phyloP scores from a whole-genome alignment of 257 asterid species.

The Osmanthus fragrans region DNA sequence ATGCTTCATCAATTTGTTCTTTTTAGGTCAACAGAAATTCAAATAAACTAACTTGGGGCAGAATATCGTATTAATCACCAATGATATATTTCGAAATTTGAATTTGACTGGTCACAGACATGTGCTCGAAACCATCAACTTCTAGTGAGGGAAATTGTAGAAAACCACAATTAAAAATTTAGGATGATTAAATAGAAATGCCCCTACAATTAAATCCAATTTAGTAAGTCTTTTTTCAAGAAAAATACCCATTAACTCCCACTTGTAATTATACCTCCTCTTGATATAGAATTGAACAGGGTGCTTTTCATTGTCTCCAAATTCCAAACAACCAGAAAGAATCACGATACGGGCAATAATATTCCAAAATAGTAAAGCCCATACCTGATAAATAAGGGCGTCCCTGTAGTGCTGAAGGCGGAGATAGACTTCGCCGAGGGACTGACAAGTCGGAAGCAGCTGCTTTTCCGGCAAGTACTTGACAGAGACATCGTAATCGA shows the following conservation, averaged over 20 bases:
- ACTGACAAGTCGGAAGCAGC: conserved; percentile 87
- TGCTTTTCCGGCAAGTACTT: conserved; percentile 62
- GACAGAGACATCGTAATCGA: conserved; percentile 71
- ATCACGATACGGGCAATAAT: background rate
- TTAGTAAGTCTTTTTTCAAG: background rate
- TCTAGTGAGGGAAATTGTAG: background rate
- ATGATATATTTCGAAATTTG: background rate
- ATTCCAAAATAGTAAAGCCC: background rate
- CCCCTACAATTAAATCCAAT: background rate
- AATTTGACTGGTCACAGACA: background rate
- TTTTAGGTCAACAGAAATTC: background rate
- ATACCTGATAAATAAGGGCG: conserved; percentile 78
- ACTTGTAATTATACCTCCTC: background rate
- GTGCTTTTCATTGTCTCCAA: background rate
- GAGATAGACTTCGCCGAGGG: conserved; percentile 84
- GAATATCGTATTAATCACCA: background rate
- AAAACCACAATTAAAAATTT: background rate
- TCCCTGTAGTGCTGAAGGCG: conserved; percentile 58
- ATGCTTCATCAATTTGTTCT: background rate
- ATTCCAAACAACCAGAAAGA: background rate
- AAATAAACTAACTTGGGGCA: background rate
- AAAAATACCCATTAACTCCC: background rate
- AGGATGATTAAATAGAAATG: background rate
- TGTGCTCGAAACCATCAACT: background rate
- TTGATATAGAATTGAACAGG: background rate